These are phyloP conservation scores for Pythium rishiriense DNA, from an alignment of 352 stramenopile species.

Conservation along the genomic window DNA sequence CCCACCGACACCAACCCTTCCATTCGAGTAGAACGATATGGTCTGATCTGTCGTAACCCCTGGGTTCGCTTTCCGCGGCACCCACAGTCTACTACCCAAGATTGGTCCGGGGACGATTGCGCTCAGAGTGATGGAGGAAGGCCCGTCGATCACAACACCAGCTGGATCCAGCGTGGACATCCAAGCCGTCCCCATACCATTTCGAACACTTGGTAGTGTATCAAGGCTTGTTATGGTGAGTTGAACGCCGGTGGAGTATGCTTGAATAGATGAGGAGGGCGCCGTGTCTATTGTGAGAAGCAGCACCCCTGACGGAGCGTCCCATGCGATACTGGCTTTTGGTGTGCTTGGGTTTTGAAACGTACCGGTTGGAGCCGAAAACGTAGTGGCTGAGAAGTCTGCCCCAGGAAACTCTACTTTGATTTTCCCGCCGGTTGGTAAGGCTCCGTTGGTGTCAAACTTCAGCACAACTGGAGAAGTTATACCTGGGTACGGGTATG, in stretches of 20 bases:
- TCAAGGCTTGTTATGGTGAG: constrained; percentile 41
- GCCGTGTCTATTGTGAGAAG: constrained; percentile 20
- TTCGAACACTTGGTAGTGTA: constrained; percentile 44
- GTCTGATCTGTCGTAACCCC: constrained; percentile 53
- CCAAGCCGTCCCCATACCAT: constrained; percentile 18
- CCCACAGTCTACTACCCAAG: constrained; percentile 51
- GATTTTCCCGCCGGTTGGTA: constrained; percentile 44
- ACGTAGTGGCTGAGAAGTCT: constrained; percentile 41
- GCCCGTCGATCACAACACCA: constrained; percentile 52
- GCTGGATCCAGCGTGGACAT: constrained; percentile 45
- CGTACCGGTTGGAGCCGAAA: constrained; percentile 24
- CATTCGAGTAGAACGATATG: constrained; percentile 46
- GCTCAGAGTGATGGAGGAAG: constrained; percentile 42
- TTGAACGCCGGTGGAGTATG: constrained; percentile 32
- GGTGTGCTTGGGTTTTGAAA: constrained; percentile 32
- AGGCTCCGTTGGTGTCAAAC: constrained; percentile 46
- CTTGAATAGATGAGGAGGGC: constrained; percentile 26
- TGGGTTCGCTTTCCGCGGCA: constrained; percentile 36
- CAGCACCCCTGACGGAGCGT: constrained; percentile 23
- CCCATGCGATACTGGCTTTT: constrained; percentile 30
- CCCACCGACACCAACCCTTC: constrained; percentile 36
- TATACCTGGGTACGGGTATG: constrained; percentile 47
- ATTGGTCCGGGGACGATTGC: constrained; percentile 43
- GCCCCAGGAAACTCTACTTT: constrained; percentile 33
- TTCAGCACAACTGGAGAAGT: constrained; percentile 41